A percentile compares a stretch with the other conserved stretches of the same genome.
Conservation (phyloP, 345 rosid species). For the Balakata baccata region DNA sequence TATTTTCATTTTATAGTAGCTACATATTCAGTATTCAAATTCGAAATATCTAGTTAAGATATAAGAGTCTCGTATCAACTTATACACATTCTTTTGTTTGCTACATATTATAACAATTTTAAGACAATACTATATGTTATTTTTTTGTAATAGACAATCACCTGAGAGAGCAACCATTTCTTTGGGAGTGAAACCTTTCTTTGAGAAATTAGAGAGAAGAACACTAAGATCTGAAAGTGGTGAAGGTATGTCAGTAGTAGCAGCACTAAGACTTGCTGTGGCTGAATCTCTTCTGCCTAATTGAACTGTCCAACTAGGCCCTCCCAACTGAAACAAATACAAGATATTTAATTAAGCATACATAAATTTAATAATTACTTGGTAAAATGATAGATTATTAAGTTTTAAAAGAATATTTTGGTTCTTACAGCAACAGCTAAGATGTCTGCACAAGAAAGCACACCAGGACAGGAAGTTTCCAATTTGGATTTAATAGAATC, state of each 20-base stretch:
- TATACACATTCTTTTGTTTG: too few relatives aligned
- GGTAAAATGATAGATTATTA: too few relatives aligned
- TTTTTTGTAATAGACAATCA: neutral
- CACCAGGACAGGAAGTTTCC: conserved; percentile 34
- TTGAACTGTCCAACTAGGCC: conserved; percentile 46
- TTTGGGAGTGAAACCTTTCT: conserved; percentile 46
- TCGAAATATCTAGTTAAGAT: too few relatives aligned
- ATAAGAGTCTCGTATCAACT: too few relatives aligned
- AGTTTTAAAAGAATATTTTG: too few relatives aligned
- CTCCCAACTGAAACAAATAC: conserved; percentile 39
- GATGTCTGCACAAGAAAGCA: conserved; percentile 54
- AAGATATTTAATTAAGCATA: neutral
- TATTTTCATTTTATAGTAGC: too few relatives aligned
- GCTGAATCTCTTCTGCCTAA: conserved; percentile 65
- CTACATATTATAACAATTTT: too few relatives aligned
- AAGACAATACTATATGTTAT: too few relatives aligned
- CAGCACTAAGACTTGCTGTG: conserved; percentile 40
- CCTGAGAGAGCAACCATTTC: conserved; percentile 68
- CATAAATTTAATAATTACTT: neutral
- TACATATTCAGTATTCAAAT: too few relatives aligned
- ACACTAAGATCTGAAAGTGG: conserved; percentile 32
- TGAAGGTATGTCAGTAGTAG: conserved; percentile 36
- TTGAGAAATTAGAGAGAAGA: conserved; percentile 42
- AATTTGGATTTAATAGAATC: conserved; percentile 45
- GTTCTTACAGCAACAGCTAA: conserved; percentile 44